Percentiles rank a stretch among this genome's conserved stretches.
Conservation (phyloP, 176 grass and related monocot species). For the Oryza nivara region DNA sequence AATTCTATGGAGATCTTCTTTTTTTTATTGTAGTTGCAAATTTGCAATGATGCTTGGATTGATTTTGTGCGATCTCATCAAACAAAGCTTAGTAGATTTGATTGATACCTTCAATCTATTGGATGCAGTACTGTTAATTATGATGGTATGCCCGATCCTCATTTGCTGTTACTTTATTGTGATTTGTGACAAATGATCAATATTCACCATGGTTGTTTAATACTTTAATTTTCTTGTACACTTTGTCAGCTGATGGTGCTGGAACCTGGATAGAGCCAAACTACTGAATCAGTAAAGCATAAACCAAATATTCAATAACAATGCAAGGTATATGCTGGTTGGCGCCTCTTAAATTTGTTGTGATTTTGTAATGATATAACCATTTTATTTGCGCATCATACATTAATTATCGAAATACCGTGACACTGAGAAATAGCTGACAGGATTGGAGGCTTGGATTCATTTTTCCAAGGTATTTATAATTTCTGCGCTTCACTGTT, state of each 20-base stretch:
- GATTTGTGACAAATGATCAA: not conserved
- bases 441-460: not conserved
- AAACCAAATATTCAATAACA: not conserved
- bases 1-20: not conserved
- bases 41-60: not conserved
- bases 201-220: not conserved
- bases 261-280: not conserved
- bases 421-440: not conserved
- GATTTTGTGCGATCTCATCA: not conserved
- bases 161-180: not conserved
- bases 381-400: not conserved
- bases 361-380: not conserved
- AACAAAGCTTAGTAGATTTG: not conserved
- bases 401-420: not conserved
- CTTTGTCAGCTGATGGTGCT: not conserved
- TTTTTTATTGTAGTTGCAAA: not conserved
- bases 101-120: not conserved
- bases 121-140: too few species aligned
- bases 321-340: not conserved
- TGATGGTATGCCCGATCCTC: not conserved
- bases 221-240: not conserved
- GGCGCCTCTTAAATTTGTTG: not conserved
- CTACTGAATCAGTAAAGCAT: not conserved
- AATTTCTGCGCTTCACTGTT: not conserved
- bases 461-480: not conserved